phyloP scores from a whole-genome alignment of 2,329 filamentous ascomycete species.

The Drechslerella coelobrocha region DNA sequence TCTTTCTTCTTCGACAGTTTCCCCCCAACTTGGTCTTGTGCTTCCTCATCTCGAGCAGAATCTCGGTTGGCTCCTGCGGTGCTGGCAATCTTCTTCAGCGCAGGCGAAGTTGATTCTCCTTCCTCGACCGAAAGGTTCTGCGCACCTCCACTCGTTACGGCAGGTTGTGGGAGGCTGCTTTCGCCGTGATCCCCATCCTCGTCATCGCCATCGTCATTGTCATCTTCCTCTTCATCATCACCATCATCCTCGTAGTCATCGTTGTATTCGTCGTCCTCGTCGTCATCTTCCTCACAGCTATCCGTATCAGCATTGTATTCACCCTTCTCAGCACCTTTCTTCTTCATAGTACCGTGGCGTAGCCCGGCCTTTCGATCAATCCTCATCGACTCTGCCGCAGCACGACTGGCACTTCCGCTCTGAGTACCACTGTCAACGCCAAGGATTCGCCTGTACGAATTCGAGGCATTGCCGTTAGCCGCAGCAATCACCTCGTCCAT shows the following conservation, averaged over 20 bases:
- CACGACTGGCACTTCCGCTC: too few species aligned
- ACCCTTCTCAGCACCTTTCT: too few species aligned
- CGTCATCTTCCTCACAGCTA: not conserved
- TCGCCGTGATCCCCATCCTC: not conserved
- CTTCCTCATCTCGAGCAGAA: not conserved
- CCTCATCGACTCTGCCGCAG: not conserved
- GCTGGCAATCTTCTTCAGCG: constrained; percentile 13
- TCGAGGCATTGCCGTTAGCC: not conserved
- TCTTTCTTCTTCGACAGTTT: not conserved
- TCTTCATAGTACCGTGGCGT: too few species aligned
- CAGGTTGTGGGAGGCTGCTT: too few species aligned
- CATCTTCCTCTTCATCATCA: not conserved
- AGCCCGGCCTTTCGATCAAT: not conserved
- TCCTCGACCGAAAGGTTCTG: constrained; percentile 1
- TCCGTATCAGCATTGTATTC: not conserved
- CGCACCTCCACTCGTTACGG: too few species aligned
- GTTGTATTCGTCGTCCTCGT: not conserved
- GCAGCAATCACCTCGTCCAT: not conserved
- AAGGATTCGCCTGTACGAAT: not conserved
- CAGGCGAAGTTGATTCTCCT: not conserved
- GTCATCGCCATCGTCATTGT: not conserved
- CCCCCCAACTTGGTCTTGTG: not conserved
- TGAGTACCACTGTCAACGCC: not conserved
- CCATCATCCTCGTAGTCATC: too few species aligned
- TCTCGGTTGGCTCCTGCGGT: constrained; percentile 7